These are phyloP conservation scores for Boletus subparvulus DNA, from an alignment of 768 basidiomycete species.

Conservation along the genomic window DNA sequence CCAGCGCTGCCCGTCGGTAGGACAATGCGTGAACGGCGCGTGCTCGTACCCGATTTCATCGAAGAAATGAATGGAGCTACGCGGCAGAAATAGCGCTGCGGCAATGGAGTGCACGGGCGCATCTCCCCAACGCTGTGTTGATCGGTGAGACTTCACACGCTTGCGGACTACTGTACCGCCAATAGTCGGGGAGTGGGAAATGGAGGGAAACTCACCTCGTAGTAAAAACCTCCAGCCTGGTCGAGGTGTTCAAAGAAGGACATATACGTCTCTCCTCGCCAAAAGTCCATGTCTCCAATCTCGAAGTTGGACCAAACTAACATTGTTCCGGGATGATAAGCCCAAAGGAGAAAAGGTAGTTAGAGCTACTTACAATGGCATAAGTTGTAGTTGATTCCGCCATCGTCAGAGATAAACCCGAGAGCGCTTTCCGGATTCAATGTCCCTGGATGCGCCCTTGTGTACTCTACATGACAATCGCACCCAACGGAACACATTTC, in stretches of 20 bases:
- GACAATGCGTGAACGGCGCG: conserved; percentile 30
- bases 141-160: neutral
- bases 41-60: conserved; percentile 68
- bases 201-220: conserved; percentile 52
- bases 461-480: conserved; percentile 24
- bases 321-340: conserved; percentile 1
- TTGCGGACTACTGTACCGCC: neutral
- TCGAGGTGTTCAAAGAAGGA: conserved; percentile 87
- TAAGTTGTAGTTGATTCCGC: conserved; percentile 57
- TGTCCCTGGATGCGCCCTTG: conserved; percentile 45
- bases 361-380: conserved; percentile 54
- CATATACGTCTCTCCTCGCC: conserved; percentile 79
- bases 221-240: conserved; percentile 80
- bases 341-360: neutral
- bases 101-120: conserved; percentile 91
- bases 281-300: conserved; percentile 82
- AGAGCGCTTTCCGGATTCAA: conserved; percentile 55
- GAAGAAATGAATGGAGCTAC: conserved; percentile 93
- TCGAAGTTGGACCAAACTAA: conserved; percentile 95
- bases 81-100: conserved; percentile 83
- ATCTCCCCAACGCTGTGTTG: conserved; percentile 83
- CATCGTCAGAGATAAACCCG: conserved; percentile 64
- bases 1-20: conserved; percentile 20
- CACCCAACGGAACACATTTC: neutral
- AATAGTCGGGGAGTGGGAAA: neutral